Evolutionary conservation across 176 grass and related monocot species (phyloP).

Genomic region (Secale cereale): DNA sequence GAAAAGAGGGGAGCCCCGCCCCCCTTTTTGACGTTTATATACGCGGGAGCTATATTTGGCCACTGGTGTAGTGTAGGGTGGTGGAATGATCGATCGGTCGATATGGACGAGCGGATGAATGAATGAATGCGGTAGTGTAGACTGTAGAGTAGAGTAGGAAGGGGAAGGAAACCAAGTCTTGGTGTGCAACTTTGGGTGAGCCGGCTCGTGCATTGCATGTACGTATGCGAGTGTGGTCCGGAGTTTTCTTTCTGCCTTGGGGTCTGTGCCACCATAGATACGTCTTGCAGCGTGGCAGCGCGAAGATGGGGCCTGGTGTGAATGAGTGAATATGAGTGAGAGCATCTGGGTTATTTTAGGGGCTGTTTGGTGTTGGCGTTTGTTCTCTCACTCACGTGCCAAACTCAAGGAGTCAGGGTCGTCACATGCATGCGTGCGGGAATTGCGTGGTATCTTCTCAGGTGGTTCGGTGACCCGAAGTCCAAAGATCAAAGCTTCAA

Average conservation of each 20-base stretch:
- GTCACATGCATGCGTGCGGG: conserved; percentile 7
- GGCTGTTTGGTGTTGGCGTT: neutral
- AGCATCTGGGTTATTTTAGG: neutral
- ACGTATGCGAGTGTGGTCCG: conserved; percentile 35
- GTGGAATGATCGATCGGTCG: conserved; percentile 16
- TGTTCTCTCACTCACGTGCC: conserved; percentile 37
- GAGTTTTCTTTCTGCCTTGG: conserved; percentile 24
- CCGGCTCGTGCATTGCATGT: neutral
- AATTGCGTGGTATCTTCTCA: conserved; percentile 36
- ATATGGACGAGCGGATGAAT: neutral
- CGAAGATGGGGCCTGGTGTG: neutral
- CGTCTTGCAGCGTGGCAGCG: conserved; percentile 35
- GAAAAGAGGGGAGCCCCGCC: neutral
- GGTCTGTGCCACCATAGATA: conserved; percentile 35
- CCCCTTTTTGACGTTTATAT: conserved; percentile 32
- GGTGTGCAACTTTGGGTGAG: conserved; percentile 3
- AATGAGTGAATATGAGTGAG: neutral
- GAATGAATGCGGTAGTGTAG: neutral
- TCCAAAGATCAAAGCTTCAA: neutral
- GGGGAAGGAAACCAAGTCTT: conserved; percentile 26
- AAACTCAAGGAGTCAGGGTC: neutral
- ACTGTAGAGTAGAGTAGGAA: neutral
- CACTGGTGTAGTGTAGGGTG: neutral
- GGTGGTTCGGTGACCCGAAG: conserved; percentile 35
- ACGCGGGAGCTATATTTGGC: conserved; percentile 25